These are phyloP conservation scores for Metschnikowia cerradonensis DNA, from an alignment of 805 yeast species.

Conservation along the genomic window DNA sequence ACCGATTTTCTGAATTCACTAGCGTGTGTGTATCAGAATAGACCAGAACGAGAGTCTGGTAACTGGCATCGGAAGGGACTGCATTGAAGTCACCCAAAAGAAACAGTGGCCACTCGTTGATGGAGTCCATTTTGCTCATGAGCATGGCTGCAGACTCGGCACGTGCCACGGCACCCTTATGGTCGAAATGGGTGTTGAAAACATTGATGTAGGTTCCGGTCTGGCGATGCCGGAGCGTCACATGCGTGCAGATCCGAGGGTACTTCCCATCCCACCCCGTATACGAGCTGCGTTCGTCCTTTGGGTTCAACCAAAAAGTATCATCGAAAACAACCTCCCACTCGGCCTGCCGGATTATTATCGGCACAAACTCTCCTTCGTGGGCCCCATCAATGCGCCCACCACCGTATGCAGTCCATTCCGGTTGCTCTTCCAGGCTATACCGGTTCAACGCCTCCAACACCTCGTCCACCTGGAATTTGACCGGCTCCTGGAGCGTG, in stretches of 20 bases:
- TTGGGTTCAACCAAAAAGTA: constrained; percentile 19
- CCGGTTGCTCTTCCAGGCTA: constrained; percentile 2
- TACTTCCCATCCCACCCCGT: constrained; percentile 22
- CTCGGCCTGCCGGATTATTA: constrained; percentile 13
- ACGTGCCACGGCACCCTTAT: constrained; percentile 14
- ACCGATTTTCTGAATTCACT: constrained; percentile 21
- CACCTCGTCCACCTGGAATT: constrained; percentile 18
- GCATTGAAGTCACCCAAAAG: constrained; percentile 29
- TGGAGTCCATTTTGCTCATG: constrained; percentile 5
- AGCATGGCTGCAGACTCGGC: constrained; percentile 12
- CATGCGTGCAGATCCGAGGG: constrained; percentile 18
- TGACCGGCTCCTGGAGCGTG: constrained; percentile 18
- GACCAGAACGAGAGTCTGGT: constrained; percentile 10
- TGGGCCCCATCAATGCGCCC: constrained; percentile 17
- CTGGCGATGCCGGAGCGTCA: constrained; percentile 13
- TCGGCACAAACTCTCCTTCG: constrained; percentile 20
- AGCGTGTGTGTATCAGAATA: constrained; percentile 20
- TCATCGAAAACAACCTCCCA: constrained; percentile 17
- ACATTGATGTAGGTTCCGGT: constrained; percentile 16
- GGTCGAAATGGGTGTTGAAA: constrained; percentile 21
- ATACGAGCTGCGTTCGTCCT: constrained; percentile 4
- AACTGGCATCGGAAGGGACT: constrained; percentile 21
- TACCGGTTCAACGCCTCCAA: constrained; percentile 13
- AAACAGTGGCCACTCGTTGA: constrained; percentile 30
- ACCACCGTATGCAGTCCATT: constrained; percentile 17